Conservation (phyloP, 495 filamentous ascomycete species). For the Penicillium malachiteum region DNA sequence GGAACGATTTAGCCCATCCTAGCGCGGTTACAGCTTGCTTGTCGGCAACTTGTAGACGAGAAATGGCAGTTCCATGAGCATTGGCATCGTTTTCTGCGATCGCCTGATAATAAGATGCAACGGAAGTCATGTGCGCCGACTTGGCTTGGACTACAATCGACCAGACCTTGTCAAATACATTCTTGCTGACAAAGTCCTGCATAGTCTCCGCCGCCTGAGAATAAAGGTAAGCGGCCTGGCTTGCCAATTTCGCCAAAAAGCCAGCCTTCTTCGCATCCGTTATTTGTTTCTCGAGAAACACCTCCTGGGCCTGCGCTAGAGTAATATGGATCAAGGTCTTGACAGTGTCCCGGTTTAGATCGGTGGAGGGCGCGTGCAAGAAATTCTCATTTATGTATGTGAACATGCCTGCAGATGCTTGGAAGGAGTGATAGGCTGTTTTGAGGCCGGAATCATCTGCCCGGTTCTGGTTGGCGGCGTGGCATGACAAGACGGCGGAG, state of each 20-base stretch:
- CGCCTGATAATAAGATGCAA: slow-evolving; percentile 93
- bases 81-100: slow-evolving; percentile 85
- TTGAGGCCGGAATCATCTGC: slow-evolving; percentile 91
- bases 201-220: slow-evolving; percentile 82
- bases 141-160: slow-evolving; percentile 82
- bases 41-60: slow-evolving; percentile 80
- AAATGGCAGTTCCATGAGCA: slow-evolving; percentile 83
- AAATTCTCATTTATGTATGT: slow-evolving; percentile 99
- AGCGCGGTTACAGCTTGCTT: slow-evolving; percentile 70
- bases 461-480: slow-evolving; percentile 90
- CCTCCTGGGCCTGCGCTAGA: slow-evolving; percentile 93
- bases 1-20: slow-evolving; percentile 76
- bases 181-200: slow-evolving; percentile 88
- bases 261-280: slow-evolving; percentile 90
- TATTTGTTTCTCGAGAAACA: slow-evolving; percentile 96
- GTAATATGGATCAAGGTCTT: slow-evolving; percentile 91
- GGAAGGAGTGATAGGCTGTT: slow-evolving; percentile 96
- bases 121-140: slow-evolving; percentile 75
- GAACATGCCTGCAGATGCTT: slow-evolving; percentile 98
- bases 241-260: slow-evolving; percentile 86
- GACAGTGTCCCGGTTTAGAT: slow-evolving; percentile 90
- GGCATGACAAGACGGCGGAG: slow-evolving; percentile 92
- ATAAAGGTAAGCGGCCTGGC: slow-evolving; percentile 86
- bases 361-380: slow-evolving; percentile 90
- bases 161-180: slow-evolving; percentile 96